phyloP scores from a whole-genome alignment of 768 basidiomycete genomes.

The Fomitopsis pulvina region DNA sequence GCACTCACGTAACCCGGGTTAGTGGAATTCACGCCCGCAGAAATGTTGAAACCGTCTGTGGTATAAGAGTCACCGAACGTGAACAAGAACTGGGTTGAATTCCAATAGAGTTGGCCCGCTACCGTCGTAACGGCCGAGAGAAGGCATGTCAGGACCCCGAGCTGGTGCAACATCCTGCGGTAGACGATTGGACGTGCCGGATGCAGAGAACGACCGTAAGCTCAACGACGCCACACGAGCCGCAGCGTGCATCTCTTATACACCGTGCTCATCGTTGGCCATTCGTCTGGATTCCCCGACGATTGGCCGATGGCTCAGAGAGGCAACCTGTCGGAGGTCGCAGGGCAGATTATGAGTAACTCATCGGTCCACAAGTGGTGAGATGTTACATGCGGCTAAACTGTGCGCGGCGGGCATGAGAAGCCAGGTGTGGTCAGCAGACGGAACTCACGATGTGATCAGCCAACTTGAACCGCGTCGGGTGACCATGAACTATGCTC shows the following conservation, averaged over 20 bases:
- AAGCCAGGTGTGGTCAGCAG: too few species aligned
- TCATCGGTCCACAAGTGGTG: not conserved
- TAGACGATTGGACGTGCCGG: not conserved
- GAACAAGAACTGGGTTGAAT: conserved; percentile 45
- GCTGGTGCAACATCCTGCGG: not conserved
- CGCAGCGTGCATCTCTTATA: conserved; percentile 5
- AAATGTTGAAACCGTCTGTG: conserved; percentile 52
- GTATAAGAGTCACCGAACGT: conserved; percentile 63
- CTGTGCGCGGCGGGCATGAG: too few species aligned
- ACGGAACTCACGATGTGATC: too few species aligned
- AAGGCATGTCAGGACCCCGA: conserved; percentile 4
- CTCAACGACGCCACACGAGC: not conserved
- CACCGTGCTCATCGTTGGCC: not conserved
- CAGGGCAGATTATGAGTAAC: not conserved
- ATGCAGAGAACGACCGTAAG: not conserved
- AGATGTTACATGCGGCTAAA: not conserved
- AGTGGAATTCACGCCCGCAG: conserved; percentile 45
- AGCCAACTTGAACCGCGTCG: too few species aligned
- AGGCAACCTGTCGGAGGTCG: not conserved
- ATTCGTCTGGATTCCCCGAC: too few species aligned
- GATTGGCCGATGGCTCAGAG: not conserved
- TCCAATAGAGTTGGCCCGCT: conserved; percentile 38
- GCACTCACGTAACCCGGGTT: conserved; percentile 43
- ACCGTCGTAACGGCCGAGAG: conserved; percentile 10
- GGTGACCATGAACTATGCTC: too few species aligned